Conservation (phyloP, 768 basidiomycete species). For the Trametes coccinea region DNA sequence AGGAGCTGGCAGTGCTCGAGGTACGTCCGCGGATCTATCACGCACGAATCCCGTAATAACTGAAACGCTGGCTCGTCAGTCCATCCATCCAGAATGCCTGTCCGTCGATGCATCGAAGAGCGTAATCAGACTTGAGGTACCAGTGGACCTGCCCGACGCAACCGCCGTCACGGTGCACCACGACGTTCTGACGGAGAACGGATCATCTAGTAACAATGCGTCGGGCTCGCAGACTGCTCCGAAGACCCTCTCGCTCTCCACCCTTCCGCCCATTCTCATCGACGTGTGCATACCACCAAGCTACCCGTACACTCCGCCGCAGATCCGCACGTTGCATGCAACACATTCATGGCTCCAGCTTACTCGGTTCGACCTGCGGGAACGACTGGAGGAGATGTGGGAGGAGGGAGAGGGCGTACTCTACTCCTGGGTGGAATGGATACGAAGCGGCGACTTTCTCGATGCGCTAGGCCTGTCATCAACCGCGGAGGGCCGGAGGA, state of each 20-base stretch:
- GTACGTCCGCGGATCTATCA: constrained; percentile 34
- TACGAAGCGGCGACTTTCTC: constrained; percentile 68
- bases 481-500: constrained; percentile 29
- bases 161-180: constrained; percentile 41
- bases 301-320: constrained; percentile 47
- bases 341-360: constrained; percentile 61
- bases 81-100: constrained; percentile 77
- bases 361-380: constrained; percentile 33
- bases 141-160: constrained; percentile 56
- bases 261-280: constrained; percentile 65
- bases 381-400: constrained; percentile 57
- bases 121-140: constrained; percentile 58
- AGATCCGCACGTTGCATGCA: constrained; percentile 53
- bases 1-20: constrained; percentile 66
- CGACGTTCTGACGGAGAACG: constrained; percentile 21
- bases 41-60: background rate
- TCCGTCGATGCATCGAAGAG: constrained; percentile 41
- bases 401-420: constrained; percentile 58
- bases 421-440: constrained; percentile 71
- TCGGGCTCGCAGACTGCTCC: background rate
- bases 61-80: constrained; percentile 39
- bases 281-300: constrained; percentile 57
- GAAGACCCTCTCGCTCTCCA: constrained; percentile 40
- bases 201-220: constrained; percentile 6
- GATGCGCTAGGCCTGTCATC: constrained; percentile 41